A percentile compares a stretch with the other conserved stretches of the same genome.
phyloP scores from a whole-genome alignment of 176 grass and related monocot genomes.

The Zea mays region Zm-B73-REFERENCE-NAM-5.0 NC_050103.1:75296501-75297000 shows the following conservation, averaged over 20 bases:
- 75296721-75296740: background rate
- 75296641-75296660: background rate
- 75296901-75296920: no score
- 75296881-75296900: no score
- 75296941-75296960: no score
- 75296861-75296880: no score
- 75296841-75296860: no score
- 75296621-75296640: slow-evolving; percentile 37
- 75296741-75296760: no score
- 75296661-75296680: background rate
- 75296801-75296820: background rate
- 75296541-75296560: slow-evolving; percentile 82
- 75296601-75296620: slow-evolving; percentile 86
- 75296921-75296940: no score
- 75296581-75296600: slow-evolving; percentile 94
- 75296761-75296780: background rate
- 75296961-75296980: no score
- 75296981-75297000: no score
- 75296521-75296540: slow-evolving; percentile 82
- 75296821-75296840: slow-evolving; percentile 1
- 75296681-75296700: no score
- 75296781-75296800: background rate
- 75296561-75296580: slow-evolving; percentile 86
- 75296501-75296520: slow-evolving; percentile 88
- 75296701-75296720: no score